Evolutionary conservation across 176 grass and related monocot genomes (phyloP).

Genomic region (Chrysopogon serrulatus): DNA sequence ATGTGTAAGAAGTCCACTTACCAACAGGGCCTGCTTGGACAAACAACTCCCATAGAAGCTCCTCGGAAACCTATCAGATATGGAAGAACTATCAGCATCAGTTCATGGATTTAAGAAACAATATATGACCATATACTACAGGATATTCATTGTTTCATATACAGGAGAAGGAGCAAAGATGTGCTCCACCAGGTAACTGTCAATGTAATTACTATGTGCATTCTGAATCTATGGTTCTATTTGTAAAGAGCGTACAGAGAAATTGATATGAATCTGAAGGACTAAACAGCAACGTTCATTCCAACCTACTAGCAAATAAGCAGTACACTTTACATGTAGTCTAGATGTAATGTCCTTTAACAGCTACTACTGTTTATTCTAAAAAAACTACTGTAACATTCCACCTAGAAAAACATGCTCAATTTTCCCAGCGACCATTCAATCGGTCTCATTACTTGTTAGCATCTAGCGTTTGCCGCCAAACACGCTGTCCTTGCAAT

Average conservation of each 20-base stretch:
- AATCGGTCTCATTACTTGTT: background rate
- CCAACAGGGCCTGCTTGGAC: conserved; percentile 97
- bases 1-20: conserved; percentile 35
- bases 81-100: background rate
- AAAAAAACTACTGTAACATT: background rate
- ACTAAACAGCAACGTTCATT: background rate
- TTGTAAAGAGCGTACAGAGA: background rate
- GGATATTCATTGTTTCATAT: background rate
- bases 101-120: background rate
- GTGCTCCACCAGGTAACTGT: background rate
- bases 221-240: background rate
- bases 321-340: background rate
- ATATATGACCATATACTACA: background rate
- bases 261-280: background rate
- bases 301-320: background rate
- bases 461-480: background rate
- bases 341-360: background rate
- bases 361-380: background rate
- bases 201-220: background rate
- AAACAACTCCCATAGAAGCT: conserved; percentile 96
- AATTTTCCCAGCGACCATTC: background rate
- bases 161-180: background rate
- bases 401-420: background rate
- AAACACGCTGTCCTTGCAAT: background rate
- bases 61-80: conserved; percentile 57